Evolutionary conservation across 441 rosid species (phyloP), one percentile per base, ranked within the genome.

Genomic region (Croton setiger): DNA sequence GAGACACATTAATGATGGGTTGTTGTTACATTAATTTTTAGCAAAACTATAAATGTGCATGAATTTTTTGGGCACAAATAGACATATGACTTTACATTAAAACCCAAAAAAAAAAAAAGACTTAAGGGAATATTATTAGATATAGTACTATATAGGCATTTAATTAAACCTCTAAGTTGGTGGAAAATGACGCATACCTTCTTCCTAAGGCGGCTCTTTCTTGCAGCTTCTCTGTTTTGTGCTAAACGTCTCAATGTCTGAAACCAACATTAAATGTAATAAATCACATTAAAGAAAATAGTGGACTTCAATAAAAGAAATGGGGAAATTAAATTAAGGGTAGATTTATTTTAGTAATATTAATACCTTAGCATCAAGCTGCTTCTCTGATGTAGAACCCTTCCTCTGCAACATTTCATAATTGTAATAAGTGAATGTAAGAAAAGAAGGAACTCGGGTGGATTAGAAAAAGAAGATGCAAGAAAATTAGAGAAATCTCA

Each of bases 141-240:
- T 41, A 11, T 41, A 39, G 18, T 31, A 61, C 31, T 27, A 43
- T 23, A 1, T 54, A 23, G 27, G 27, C 54, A 58, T 52, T 52
- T 44, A 52, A 21, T 49, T 56, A 68, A 15, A 51, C 23, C 6
- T 63, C 45, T n/a, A 41, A 53, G 64, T 48, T 14, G 74, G 4
- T 61, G 63, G 53, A 61, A 48, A 70, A 57, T 41, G 60, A 69
- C 60, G 27, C 74, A 41, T 67, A 87, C 99, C 89, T 95, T 95
- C 82, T 95, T 95, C 47, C 99, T 86, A 17, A 95, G 76, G 74
- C 99, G 87, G 84, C 99, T 95, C 77, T 95, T 95, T 77, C 96
- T 86, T 63, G 99, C 99, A 70, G 99, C 99, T 80, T 95, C 99
- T 80, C 99, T 88, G 87, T 95, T 95, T 77, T 95, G 99, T 83